Conservation (phyloP, 495 filamentous ascomycete genomes). For the Talaromyces wortmannii region DNA sequence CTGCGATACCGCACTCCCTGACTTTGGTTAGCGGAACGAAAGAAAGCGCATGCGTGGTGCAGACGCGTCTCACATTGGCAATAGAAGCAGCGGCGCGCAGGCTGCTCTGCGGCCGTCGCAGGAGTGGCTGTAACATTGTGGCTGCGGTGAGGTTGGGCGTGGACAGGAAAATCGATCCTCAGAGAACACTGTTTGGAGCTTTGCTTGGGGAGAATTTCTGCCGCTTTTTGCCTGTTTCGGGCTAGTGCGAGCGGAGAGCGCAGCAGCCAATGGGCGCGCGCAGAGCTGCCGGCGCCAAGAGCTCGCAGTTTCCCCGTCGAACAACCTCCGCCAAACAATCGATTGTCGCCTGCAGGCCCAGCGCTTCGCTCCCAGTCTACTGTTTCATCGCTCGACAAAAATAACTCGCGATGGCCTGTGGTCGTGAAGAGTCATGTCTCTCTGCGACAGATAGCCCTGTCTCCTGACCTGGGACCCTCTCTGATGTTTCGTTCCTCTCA, state of each 20-base stretch:
- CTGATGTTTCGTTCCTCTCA: not conserved
- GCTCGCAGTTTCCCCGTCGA: not conserved
- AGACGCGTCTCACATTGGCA: constrained; percentile 19
- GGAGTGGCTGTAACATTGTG: constrained; percentile 42
- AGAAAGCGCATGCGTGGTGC: not conserved
- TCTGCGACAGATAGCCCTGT: not conserved
- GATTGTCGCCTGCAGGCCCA: not conserved
- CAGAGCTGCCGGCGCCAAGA: not conserved
- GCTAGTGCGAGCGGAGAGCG: not conserved
- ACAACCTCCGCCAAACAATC: not conserved
- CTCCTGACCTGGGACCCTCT: not conserved
- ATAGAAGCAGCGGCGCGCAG: constrained; percentile 35
- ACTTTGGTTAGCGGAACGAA: constrained; percentile 3
- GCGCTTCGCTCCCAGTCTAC: not conserved
- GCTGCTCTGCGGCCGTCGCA: constrained; percentile 46
- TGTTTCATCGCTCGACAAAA: not conserved
- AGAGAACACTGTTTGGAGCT: no score
- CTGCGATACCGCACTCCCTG: constrained; percentile 35
- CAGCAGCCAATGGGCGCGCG: not conserved
- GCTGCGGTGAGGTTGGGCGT: not conserved
- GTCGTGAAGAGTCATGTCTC: not conserved
- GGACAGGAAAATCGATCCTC: not conserved
- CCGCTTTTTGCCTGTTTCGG: not conserved
- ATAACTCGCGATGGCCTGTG: constrained; percentile 4
- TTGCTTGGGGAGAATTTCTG: constrained; percentile 1